Base-by-base conservation (phyloP, 805 yeast species). In the Teunomyces stri region DNA sequence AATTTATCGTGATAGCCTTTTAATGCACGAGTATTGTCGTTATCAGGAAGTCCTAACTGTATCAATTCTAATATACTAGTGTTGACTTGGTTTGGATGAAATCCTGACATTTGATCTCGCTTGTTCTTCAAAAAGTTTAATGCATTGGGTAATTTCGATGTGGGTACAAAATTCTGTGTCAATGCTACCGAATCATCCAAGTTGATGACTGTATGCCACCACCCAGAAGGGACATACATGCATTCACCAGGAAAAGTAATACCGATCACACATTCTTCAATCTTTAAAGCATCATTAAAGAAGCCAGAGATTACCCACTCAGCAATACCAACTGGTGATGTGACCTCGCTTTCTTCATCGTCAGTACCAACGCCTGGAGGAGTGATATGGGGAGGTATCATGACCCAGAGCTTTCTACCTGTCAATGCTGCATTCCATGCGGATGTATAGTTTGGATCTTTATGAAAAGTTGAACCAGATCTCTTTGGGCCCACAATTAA, bases 181-280 rank as follows among this genome's bases (percentile, higher is more conserved):
- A 90, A 66, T 0, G 97, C 97, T 15, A 90, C 82, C n/a, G 83
- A 74, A 59, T 85, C 89, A 48, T 84, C 87, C 10, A 90, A 59
- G 57, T 90, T 90, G n/a, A 90, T 87, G 27, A 91, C 97, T 41
- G 83, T 72, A 70, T 90, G 97, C 97, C 97, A 90, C 97, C 97
- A 90, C 0, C 96, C 95, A n/a, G 90, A 77, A 3, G 97, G 97
- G 6, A 90, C 97, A 61, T 86, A 81, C 75, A 89, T 79, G 50
- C 89, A 85, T 61, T 91, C 95, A 5, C 91, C 92, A 0, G 89
- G 85, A 53, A 80, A 81, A 0, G 95, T 86, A 11, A 90, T 72
- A 0, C 89, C 94, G 16, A 90, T 80, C 16, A 74, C 59, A 55
- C 88, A 84, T 18, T 76, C 74, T 46, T 77, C 75, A 39, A 85